Conservation (phyloP, 768 basidiomycete species). For the Boletus rubescentipes region DNA sequence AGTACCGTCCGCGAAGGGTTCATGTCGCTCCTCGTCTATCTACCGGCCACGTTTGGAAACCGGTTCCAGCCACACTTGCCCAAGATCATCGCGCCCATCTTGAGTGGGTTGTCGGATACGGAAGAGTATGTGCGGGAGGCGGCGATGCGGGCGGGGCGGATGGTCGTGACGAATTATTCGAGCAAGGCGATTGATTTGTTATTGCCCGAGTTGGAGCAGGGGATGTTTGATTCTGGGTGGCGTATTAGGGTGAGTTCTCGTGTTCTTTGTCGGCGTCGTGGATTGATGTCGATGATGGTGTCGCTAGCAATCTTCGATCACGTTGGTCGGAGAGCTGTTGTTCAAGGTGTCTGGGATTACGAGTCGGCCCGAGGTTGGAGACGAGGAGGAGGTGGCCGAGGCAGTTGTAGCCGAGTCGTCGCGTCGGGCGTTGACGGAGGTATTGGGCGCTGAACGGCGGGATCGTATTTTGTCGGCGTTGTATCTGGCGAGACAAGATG, state of each 20-base stretch:
- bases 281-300: background rate
- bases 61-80: conserved; percentile 96
- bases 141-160: conserved; percentile 97
- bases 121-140: conserved; percentile 97
- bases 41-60: conserved; percentile 94
- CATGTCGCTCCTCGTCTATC: conserved; percentile 94
- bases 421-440: conserved; percentile 80
- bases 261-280: background rate
- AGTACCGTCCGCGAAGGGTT: conserved; percentile 96
- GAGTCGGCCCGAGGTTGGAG: conserved; percentile 76
- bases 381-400: conserved; percentile 68
- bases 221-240: conserved; percentile 95
- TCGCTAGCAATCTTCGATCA: conserved; percentile 86
- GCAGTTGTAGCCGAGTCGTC: conserved; percentile 72
- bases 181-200: conserved; percentile 89
- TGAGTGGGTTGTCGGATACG: conserved; percentile 85
- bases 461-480: conserved; percentile 89
- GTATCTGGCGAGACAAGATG: conserved; percentile 92
- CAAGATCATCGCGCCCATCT: conserved; percentile 90
- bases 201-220: conserved; percentile 88
- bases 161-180: conserved; percentile 96
- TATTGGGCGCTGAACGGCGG: conserved; percentile 83
- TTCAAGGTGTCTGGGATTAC: conserved; percentile 98
- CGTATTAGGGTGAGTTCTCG: conserved; percentile 74
- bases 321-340: conserved; percentile 90